Evolutionary conservation across 2,329 filamentous ascomycete species (phyloP).

Genomic region (Epichloe festucae): DNA sequence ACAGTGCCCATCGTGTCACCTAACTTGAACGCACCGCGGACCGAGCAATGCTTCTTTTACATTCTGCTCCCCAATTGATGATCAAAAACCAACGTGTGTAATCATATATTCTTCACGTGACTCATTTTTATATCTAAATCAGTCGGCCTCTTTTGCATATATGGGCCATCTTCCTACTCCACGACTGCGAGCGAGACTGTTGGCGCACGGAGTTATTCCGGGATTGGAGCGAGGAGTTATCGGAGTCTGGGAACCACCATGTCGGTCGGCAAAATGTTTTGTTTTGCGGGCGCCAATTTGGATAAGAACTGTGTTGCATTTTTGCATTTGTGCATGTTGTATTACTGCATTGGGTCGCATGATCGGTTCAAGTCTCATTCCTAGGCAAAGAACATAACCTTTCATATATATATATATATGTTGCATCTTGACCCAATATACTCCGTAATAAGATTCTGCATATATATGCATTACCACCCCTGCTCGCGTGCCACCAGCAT

Average conservation of each 20-base stretch:
- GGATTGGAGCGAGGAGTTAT: neutral
- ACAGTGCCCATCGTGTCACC: constrained; percentile 5
- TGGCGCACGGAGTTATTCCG: neutral
- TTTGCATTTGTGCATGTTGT: no score
- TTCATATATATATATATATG: no score
- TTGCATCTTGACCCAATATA: no score
- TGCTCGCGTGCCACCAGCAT: no score
- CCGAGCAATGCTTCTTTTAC: neutral
- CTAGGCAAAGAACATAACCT: no score
- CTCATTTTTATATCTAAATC: neutral
- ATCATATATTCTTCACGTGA: neutral
- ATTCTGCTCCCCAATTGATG: no score
- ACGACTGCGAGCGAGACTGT: neutral
- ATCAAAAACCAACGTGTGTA: no score
- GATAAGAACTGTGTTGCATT: neutral
- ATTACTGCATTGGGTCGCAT: no score
- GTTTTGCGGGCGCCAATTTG: neutral
- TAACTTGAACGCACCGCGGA: neutral
- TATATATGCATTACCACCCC: no score
- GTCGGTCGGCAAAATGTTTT: neutral
- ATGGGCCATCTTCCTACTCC: no score
- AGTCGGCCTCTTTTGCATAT: neutral
- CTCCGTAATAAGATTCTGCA: no score
- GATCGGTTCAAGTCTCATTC: no score
- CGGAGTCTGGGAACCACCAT: neutral